Conservation (phyloP, 2,329 filamentous ascomycete species). For the Cylindrodendrum hubeiense region DNA sequence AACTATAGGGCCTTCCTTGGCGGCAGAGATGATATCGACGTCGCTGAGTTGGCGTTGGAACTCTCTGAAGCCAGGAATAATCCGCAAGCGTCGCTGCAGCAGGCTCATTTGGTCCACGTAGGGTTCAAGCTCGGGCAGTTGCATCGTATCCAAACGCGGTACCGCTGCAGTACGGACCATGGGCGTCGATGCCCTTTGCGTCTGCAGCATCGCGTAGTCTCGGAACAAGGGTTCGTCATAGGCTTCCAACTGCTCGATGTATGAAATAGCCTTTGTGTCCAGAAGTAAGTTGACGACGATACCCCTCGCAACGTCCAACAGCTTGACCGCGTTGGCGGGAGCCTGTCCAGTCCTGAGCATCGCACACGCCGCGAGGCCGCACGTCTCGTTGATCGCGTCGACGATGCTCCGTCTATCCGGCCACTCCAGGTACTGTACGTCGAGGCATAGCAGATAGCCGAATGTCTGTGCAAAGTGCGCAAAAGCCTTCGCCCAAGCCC, state of each 20-base stretch:
- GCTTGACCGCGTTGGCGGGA: neutral
- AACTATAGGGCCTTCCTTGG: neutral
- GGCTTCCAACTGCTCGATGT: neutral
- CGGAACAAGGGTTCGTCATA: neutral
- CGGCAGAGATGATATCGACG: neutral
- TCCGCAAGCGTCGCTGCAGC: neutral
- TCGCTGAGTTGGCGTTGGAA: neutral
- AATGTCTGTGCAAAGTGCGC: neutral
- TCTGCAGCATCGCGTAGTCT: neutral
- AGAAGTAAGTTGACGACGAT: neutral
- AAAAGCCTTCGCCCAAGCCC: neutral
- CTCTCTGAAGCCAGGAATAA: neutral
- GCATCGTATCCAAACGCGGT: no score
- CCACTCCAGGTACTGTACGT: neutral
- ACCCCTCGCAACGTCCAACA: neutral
- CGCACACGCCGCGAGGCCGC: neutral
- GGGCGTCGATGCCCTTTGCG: neutral
- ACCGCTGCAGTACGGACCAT: neutral
- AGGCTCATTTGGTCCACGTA: no score
- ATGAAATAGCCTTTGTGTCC: neutral
- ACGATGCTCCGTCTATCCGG: neutral
- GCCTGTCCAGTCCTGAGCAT: neutral
- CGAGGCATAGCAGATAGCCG: neutral
- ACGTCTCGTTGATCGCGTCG: neutral
- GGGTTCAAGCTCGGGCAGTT: no score